Evolutionary conservation across 2,329 filamentous ascomycete species (phyloP), one percentile per base, ranked within the genome.

Genomic region (Aspergillus phoenicis): DNA sequence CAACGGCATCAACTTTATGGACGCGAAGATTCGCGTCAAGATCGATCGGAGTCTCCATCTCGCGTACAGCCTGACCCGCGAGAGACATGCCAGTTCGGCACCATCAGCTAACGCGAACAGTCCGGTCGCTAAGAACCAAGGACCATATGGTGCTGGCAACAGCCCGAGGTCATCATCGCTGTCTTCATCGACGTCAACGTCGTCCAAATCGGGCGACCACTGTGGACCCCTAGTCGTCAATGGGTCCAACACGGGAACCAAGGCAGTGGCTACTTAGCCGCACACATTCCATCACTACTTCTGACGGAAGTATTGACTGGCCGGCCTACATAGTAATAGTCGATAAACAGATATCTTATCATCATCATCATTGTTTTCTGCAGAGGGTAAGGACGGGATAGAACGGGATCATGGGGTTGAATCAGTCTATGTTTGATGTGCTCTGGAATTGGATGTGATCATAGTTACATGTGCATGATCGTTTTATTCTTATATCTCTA

Each of bases 221-320:
- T 68, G 66, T 33, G 68, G 69, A 52, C 73, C 73, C 10, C 62
- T 76, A 47, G 73, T 76, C 8, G 70, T 76, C 8, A 76, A 76
- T 58, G 73, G 73, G 20, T 75, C 73, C 20, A 68, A 68, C 11
- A 57, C 66, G 22, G 68, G 71, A 20, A 58, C 60, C 33, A 67
- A 65, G 22, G 63, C 63, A 7, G 49, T 66, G 26, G 57, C 52
- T 22, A 62, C 58, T 49, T 70, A 59, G 61, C 41, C 5, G 33
- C 33, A 36, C 5, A 5, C 28, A 5, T 10, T 43, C 17, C 39
- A 10, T 8, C 39, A 8, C 5, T 17, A 8, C 1, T 28, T 28
- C 6, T 28, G 26, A 28, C 26, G 26, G 8, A 7, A 7, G 8
- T 8, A 30, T 30, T 10, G 1, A 30, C 28, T 30, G 28, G 28